Base-by-base conservation (phyloP, 805 yeast species). In the Monosporozyma yasuniensis region DNA sequence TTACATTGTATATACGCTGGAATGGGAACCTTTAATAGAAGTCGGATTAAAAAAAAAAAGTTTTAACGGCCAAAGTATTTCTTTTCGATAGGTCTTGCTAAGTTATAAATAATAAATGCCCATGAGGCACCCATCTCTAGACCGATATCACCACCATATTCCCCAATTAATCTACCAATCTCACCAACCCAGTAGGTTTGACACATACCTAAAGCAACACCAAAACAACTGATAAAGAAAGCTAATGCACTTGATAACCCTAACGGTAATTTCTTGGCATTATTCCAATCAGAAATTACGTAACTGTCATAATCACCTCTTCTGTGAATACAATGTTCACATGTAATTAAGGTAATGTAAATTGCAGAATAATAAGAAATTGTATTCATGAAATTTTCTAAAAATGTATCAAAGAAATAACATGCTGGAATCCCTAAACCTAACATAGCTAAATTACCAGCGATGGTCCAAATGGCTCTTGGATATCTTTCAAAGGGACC, bases 321-420 rank as follows among this genome's bases (percentile, higher is more conserved):
- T 34, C 46, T 47, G 21, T 27, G 35, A 14, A 47, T 32, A n/a
- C 32, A 22, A 42, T 47, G 49, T 42, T 47, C 49, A 32, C 32
- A 14, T 27, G 21, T 3, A 3, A 37, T 16, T 22, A 47, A 18
- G 1, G 41, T 23, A 34, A 42, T 41, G 27, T 47, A 47, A 23
- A 47, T 47, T 8, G 49, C 49, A 41, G 23, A 41, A 18, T 47
- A 47, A 19, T 47, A 47, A 11, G 46, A 44, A 25, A 47, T 34
- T 10, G 49, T 41, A 42, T 47, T 34, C 49, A 47, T 47, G 35
- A 47, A 47, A 25, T 47, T 47, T 35, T 47, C 49, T 38, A 47
- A 41, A 25, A 47, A 47, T 3, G 34, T 21, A 18, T 23, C 28
- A 27, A 47, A 47, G 28, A 30, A 47, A 34, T 47, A 47, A 41